phyloP scores from a whole-genome alignment of 2,329 filamentous ascomycete genomes.

The Xylariales sp. region DNA sequence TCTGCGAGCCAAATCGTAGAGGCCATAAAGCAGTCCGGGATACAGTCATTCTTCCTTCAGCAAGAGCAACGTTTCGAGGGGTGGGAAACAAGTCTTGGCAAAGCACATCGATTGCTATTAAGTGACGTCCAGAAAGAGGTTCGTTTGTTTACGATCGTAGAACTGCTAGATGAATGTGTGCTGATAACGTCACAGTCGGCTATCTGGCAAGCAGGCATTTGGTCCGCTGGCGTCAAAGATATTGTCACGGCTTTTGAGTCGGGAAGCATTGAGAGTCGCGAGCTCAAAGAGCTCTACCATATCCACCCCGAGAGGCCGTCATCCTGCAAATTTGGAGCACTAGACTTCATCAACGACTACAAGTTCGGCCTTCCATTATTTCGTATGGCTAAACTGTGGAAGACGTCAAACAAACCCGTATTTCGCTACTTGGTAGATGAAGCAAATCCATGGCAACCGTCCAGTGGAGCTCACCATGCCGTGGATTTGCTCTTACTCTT shows the following conservation, averaged over 20 bases:
- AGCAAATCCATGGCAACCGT: slow-evolving; percentile 41
- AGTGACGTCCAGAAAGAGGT: slow-evolving; percentile 40
- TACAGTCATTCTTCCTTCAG: slow-evolving; percentile 38
- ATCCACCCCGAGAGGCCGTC: slow-evolving; percentile 34
- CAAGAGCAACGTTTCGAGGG: slow-evolving; percentile 28
- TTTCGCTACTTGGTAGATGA: slow-evolving; percentile 40
- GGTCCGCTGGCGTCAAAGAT: slow-evolving; percentile 26
- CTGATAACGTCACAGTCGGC: no score
- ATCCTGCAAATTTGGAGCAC: slow-evolving; percentile 33
- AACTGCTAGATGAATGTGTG: background rate
- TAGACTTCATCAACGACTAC: slow-evolving; percentile 33
- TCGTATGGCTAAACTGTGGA: slow-evolving; percentile 12
- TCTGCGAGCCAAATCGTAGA: slow-evolving; percentile 27
- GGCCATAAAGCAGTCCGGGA: slow-evolving; percentile 28
- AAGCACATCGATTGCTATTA: slow-evolving; percentile 32
- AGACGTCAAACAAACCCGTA: slow-evolving; percentile 18
- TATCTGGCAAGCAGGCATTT: slow-evolving; percentile 39
- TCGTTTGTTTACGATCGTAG: background rate
- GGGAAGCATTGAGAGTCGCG: slow-evolving; percentile 22
- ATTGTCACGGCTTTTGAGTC: slow-evolving; percentile 30
- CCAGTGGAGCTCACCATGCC: slow-evolving; percentile 40
- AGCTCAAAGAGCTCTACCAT: slow-evolving; percentile 34
- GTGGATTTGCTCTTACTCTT: slow-evolving; percentile 42
- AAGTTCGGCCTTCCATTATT: slow-evolving; percentile 25
- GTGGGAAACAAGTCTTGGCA: slow-evolving; percentile 30